Evolutionary conservation across 75 land plant species (phyloP), one percentile per base, ranked within the genome.

Genomic region (Picea sitchensis): DNA sequence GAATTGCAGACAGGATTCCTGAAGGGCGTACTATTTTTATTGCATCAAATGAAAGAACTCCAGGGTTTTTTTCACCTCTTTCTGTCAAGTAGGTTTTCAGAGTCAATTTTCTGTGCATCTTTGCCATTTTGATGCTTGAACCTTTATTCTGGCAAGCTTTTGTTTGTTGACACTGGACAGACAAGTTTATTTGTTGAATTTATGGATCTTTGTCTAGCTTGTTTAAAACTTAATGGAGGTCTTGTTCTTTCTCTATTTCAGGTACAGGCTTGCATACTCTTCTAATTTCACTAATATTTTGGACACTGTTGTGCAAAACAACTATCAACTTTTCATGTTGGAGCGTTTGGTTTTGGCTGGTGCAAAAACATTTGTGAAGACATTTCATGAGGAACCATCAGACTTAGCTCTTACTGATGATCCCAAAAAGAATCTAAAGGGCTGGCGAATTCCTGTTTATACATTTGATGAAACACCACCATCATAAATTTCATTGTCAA

Each of bases 401-500:
- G 92, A 92, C 72, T 83, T 90, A 23, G 90, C 94, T 81, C 90
- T 96, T 31, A 93, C 94, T 2, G 94, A 96, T 81, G 96, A 96
- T 78, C 81, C 90, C 4, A 96, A 96, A 83, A 96, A 96, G 81
- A 88, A 90, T 79, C 78, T 86, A 8, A 90, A 86, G 76, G 57
- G 8, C 7, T 92, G 94, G 96, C 85, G 90, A 58, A 88, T 88
- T 79, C 92, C 91, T 61, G 86, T 90, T 75, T 88, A 92, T 73
- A 88, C 89, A 4, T 75, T 85, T 81, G 88, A 89, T 79, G n/a
- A n/a, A n/a, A n/a, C n/a, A n/a, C n/a, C n/a, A n/a, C n/a, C n/a
- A n/a, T n/a, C n/a, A n/a, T n/a, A n/a, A n/a, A n/a, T n/a, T n/a
- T n/a, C n/a, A n/a, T n/a, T n/a, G n/a, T n/a, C n/a, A n/a, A n/a